Conservation (phyloP, 805 yeast genomes). For the Saccharomycopsis olivae region DNA sequence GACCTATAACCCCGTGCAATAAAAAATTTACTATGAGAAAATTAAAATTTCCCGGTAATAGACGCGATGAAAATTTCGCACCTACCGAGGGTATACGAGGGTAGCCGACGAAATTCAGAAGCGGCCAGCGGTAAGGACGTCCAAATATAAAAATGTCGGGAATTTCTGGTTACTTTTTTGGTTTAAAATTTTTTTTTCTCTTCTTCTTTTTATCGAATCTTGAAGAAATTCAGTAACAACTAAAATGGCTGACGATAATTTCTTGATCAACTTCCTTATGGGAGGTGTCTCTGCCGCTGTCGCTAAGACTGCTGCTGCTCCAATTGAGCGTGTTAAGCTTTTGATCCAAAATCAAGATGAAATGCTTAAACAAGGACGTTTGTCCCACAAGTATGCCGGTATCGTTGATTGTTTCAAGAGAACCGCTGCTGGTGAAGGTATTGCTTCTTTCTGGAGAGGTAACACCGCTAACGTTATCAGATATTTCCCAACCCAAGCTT, state of each 20-base stretch:
- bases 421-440: conserved; percentile 91
- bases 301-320: conserved; percentile 96
- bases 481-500: conserved; percentile 99
- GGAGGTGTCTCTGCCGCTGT: conserved; percentile 99
- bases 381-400: conserved; percentile 79
- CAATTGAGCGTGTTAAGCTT: conserved; percentile 94
- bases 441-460: conserved; percentile 96
- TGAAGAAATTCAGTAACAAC: neutral
- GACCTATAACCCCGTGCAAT: no score
- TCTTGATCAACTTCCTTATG: conserved; percentile 71
- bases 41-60: no score
- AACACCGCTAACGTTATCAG: conserved; percentile 98
- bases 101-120: no score
- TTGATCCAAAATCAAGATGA: conserved; percentile 97
- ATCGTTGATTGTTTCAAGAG: conserved; percentile 88
- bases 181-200: neutral
- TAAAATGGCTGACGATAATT: conserved; percentile 30
- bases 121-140: no score
- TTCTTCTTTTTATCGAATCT: neutral
- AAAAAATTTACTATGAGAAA: no score
- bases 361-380: conserved; percentile 96
- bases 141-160: no score
- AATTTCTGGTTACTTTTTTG: no score
- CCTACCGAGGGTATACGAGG: no score
- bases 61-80: no score